These are phyloP conservation scores for Pleurotus djamor DNA, from an alignment of 768 basidiomycete genomes.

Conservation along the genomic window DNA sequence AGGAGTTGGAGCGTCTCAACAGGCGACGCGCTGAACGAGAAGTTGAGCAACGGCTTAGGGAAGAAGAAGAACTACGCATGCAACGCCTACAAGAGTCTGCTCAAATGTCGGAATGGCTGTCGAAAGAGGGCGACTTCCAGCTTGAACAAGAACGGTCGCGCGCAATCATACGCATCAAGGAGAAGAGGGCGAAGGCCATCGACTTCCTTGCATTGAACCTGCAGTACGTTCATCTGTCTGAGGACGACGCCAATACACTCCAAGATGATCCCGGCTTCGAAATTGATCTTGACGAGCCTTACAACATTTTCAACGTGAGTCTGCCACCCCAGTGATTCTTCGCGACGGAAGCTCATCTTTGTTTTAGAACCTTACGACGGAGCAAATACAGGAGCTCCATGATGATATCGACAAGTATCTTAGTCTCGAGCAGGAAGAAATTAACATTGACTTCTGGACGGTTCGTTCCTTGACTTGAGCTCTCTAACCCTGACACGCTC, in stretches of 20 bases:
- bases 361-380: conserved; percentile 73
- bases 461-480: conserved; percentile 37
- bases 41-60: conserved; percentile 80
- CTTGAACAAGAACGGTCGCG: conserved; percentile 89
- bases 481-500: not conserved
- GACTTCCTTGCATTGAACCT: conserved; percentile 97
- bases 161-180: conserved; percentile 92
- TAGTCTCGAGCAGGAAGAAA: conserved; percentile 76
- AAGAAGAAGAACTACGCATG: conserved; percentile 92
- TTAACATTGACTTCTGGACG: conserved; percentile 97
- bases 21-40: conserved; percentile 89
- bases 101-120: conserved; percentile 98
- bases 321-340: not conserved
- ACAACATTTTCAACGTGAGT: conserved; percentile 93
- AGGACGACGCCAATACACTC: conserved; percentile 56
- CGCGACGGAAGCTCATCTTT: no score
- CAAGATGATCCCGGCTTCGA: conserved; percentile 85
- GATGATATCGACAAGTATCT: conserved; percentile 94
- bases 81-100: conserved; percentile 89
- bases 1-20: conserved; percentile 92
- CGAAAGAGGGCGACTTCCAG: conserved; percentile 96
- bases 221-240: conserved; percentile 79
- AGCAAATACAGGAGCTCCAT: conserved; percentile 91
- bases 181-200: conserved; percentile 97
- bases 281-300: conserved; percentile 98